phyloP scores from a whole-genome alignment of 2,329 filamentous ascomycete genomes.

The Didymellaceae sp. region DNA sequence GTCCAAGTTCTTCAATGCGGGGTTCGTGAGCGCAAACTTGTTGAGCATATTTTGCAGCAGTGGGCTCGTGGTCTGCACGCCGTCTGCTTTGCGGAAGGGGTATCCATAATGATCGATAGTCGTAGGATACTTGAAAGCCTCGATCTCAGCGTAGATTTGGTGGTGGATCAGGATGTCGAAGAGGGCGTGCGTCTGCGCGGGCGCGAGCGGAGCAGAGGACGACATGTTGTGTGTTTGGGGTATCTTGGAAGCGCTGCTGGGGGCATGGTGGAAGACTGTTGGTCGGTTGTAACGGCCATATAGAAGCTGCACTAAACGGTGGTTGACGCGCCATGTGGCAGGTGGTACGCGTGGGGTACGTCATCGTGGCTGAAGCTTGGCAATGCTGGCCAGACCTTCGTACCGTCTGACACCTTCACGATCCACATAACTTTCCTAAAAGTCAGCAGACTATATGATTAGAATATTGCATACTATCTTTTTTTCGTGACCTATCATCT shows the following conservation, averaged over 20 bases:
- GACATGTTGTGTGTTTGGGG: constrained; percentile 2
- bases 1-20: constrained; percentile 69
- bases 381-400: background rate
- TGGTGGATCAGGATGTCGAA: constrained; percentile 63
- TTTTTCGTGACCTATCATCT: too few species aligned
- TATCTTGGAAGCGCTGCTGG: background rate
- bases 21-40: constrained; percentile 69
- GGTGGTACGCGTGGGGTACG: constrained; percentile 9
- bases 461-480: too few species aligned
- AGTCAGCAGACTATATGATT: too few species aligned
- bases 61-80: constrained; percentile 63
- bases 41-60: constrained; percentile 72
- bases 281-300: constrained; percentile 17
- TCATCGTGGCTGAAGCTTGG: constrained; percentile 7
- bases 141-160: constrained; percentile 69
- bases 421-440: background rate
- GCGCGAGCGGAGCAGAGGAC: constrained; percentile 42
- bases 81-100: constrained; percentile 63
- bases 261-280: constrained; percentile 8
- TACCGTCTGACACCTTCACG: background rate
- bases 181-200: constrained; percentile 57
- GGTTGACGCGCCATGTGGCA: constrained; percentile 15
- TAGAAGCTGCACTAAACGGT: constrained; percentile 16
- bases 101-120: constrained; percentile 72
- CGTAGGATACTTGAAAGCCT: constrained; percentile 70